Evolutionary conservation across 2,329 filamentous ascomycete species (phyloP).

Genomic region (Tolypocladium nubicola): DNA sequence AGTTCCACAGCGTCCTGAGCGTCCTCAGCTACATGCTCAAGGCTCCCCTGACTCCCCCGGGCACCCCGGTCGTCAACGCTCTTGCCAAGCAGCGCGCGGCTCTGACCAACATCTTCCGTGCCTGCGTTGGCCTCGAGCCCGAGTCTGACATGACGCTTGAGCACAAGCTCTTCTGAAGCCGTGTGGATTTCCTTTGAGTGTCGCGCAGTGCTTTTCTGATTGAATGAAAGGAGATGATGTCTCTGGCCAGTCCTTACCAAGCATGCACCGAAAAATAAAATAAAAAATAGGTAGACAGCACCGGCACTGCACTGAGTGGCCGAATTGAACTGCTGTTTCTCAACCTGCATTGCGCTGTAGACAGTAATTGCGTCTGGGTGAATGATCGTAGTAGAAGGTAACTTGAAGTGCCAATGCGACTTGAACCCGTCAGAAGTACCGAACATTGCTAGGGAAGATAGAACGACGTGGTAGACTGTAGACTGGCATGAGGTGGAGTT

Average conservation of each 20-base stretch:
- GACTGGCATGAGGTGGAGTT: not conserved
- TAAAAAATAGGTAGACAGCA: constrained; percentile 8
- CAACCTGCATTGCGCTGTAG: not conserved
- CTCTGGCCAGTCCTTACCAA: constrained; percentile 8
- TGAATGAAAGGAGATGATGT: not conserved
- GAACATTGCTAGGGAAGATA: too few species aligned
- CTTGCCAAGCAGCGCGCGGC: constrained; percentile 92
- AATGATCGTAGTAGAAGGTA: not conserved
- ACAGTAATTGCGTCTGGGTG: not conserved
- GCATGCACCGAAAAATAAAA: not conserved
- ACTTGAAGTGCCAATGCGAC: not conserved
- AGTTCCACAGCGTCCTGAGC: constrained; percentile 94
- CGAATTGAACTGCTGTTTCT: constrained; percentile 1
- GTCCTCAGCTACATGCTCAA: constrained; percentile 98
- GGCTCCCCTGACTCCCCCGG: constrained; percentile 87
- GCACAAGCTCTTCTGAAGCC: constrained; percentile 79
- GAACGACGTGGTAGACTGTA: not conserved
- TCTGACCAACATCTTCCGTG: constrained; percentile 96
- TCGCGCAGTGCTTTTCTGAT: not conserved
- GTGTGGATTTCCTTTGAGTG: not conserved
- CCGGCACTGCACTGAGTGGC: constrained; percentile 3
- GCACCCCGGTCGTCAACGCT: constrained; percentile 91
- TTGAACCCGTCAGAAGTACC: not conserved
- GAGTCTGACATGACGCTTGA: constrained; percentile 99
- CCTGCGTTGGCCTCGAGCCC: constrained; percentile 90